Evolutionary conservation across 148 eudicot genomes (phyloP).

Genomic region (Chenopodium formosanum): DNA sequence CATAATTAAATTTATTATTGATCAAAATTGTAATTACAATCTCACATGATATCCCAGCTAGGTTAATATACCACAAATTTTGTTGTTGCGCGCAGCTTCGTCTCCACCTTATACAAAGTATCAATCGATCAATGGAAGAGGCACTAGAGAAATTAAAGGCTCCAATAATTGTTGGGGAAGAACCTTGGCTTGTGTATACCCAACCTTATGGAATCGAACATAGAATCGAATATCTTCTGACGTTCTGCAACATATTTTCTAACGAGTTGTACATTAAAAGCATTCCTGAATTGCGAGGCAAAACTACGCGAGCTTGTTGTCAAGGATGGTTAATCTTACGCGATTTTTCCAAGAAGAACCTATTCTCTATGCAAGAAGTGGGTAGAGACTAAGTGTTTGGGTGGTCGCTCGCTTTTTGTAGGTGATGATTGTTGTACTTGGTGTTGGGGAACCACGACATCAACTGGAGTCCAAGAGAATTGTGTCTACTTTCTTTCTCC

Average conservation of each 20-base stretch:
- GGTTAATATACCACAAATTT: too few relatives aligned
- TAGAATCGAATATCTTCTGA: not conserved
- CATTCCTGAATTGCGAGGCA: not conserved
- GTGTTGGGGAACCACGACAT: constrained; percentile 2
- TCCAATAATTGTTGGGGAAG: too few relatives aligned
- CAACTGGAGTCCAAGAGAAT: not conserved
- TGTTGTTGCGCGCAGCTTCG: too few relatives aligned
- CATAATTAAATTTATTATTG: too few relatives aligned
- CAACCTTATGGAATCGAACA: not conserved
- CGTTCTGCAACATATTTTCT: not conserved
- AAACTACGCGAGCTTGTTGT: not conserved
- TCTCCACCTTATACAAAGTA: too few relatives aligned
- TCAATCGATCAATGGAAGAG: too few relatives aligned
- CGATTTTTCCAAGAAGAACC: not conserved
- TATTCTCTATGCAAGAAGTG: constrained; percentile 2
- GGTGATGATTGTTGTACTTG: not conserved
- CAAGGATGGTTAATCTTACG: constrained; percentile 11
- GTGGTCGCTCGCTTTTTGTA: constrained; percentile 13
- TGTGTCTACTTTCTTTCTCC: constrained; percentile 7
- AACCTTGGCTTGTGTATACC: not conserved
- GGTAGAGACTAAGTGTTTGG: constrained; percentile 1
- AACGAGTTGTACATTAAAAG: not conserved
- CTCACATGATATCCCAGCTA: too few relatives aligned
- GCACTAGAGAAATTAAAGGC: too few relatives aligned
- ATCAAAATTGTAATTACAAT: too few relatives aligned